Evolutionary conservation across 345 rosid species (phyloP), one percentile per base, ranked within the genome.

Genomic region (Boechera stricta): DNA sequence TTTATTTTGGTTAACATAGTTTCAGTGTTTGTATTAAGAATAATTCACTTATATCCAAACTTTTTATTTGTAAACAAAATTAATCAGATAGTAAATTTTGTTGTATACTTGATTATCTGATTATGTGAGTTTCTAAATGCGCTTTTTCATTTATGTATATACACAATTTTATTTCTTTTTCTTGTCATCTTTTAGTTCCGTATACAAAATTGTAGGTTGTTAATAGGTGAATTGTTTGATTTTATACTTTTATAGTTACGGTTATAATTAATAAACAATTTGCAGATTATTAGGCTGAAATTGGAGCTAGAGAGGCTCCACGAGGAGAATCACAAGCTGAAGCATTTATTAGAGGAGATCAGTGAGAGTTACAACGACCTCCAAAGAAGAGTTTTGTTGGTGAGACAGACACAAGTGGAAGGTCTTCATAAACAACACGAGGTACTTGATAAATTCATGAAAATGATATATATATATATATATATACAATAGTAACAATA

Each of bases 241-340:
- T 9, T 51, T 62, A 5, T 72, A 16, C 10, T 47, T 38, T 49
- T 16, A 51, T 38, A 54, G 10, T 58, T 39, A 33, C 21, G 10
- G 29, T 64, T 44, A 36, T 64, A 71, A 21, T 44, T 26, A 16
- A 45, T 28, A 45, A 47, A 72, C 5, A 48, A 72, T 10, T 64
- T 69, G 15, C 82, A 92, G 97, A 26, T 82, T 79, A 82, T 74
- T 36, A 59, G 44, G 81, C 62, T 88, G 36, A 75, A 83, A 70
- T 53, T 54, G 54, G 91, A 91, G 84, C 53, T 92, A 42, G 83
- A 79, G 77, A 87, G 78, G 61, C 82, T 88, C 62, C 82, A 84
- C 6, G 88, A 89, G 26, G 99, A 95, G 86, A 95, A 95, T 62
- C 76, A 69, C 74, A 87, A 80, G 74, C 83, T 95, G 59, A 84